Percentiles rank a stretch among this genome's conserved stretches.
Conservation (phyloP, 441 rosid species). For the Iberis amara region DNA sequence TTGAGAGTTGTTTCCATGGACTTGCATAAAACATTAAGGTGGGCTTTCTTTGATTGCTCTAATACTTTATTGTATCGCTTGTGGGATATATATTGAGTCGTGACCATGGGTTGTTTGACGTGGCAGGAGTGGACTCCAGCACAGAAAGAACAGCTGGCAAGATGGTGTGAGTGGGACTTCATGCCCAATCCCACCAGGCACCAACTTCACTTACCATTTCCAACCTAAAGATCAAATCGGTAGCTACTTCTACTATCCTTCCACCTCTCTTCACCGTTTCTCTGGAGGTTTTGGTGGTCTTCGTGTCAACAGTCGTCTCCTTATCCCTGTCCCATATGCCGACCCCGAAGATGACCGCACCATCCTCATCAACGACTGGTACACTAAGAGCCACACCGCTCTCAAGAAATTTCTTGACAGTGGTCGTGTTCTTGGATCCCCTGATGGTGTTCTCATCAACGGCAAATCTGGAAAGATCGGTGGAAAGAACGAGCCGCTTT, state of each 20-base stretch:
- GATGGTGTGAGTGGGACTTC: conserved; percentile 53
- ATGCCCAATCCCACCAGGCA: conserved; percentile 55
- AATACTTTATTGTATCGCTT: too few species aligned
- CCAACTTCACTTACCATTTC: conserved; percentile 49
- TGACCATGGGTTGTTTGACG: conserved; percentile 2
- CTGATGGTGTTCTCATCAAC: conserved; percentile 51
- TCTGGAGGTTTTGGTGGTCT: conserved; percentile 65
- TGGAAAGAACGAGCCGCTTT: conserved; percentile 46
- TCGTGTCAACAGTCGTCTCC: conserved; percentile 46
- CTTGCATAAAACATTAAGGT: too few species aligned
- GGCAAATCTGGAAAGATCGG: conserved; percentile 43
- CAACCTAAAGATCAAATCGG: conserved; percentile 75
- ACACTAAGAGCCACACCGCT: conserved; percentile 36
- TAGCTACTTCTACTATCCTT: conserved; percentile 59
- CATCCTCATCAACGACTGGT: conserved; percentile 47
- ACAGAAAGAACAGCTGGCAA: conserved; percentile 62
- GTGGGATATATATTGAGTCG: background rate
- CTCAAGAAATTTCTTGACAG: conserved; percentile 42
- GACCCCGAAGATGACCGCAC: conserved; percentile 56
- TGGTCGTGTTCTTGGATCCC: conserved; percentile 47
- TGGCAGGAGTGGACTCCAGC: conserved; percentile 50
- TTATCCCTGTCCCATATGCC: conserved; percentile 57
- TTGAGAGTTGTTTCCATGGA: too few species aligned
- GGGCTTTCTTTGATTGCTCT: too few species aligned
- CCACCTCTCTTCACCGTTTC: conserved; percentile 43